Base-by-base conservation (phyloP, 371 early-diverging fungal genomes). In the Phascolomyces articulosus region DNA sequence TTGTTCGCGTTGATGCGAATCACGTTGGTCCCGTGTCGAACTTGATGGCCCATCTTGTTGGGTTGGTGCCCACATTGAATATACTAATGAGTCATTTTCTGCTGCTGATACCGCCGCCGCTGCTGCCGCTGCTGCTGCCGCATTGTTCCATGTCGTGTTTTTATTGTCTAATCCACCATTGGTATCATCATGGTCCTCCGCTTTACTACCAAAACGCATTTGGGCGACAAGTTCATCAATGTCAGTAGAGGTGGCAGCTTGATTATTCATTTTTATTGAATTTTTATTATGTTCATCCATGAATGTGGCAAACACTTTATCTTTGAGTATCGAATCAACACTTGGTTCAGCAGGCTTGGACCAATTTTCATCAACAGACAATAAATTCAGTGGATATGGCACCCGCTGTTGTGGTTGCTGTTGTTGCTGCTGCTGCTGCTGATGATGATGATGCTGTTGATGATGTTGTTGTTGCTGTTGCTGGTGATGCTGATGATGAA, bases 41-140 rank as follows among this genome's bases (percentile, higher is more conserved):
- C 28, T 23, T 27, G 41, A 24, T 28, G 44, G 60, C 6, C 20
- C 51, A 31, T 58, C 61, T 21, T 56, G 60, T 41, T 67, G 65
- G 21, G 48, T 58, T 41, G 65, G 65, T 21, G 48, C 60, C 67
- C 70, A 72, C 31, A 73, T 41, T 16, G 69, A 67, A 63, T 72
- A 69, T 29, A 68, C 59, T 53, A 72, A 60, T 26, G 63, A 31
- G 51, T 67, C 67, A 34, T 60, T 60, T 23, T 62, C 40, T 21
- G 67, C 20, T 38, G 61, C 56, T 55, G 21, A 13, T 24, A 20
- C 34, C 15, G 24, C 27, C 44, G 60, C 44, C 44, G 47, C 60
- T 59, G 58, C 58, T 13, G 58, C 41, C 4, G 58, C 58, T 10
- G 58, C 58, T 24, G 38, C 58, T 23, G 51, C 51, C 6, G 51